A percentile compares a stretch with the other conserved stretches of the same genome.
phyloP scores from a whole-genome alignment of 2,329 filamentous ascomycete species.

The Pyrenochaeta sp. region DNA sequence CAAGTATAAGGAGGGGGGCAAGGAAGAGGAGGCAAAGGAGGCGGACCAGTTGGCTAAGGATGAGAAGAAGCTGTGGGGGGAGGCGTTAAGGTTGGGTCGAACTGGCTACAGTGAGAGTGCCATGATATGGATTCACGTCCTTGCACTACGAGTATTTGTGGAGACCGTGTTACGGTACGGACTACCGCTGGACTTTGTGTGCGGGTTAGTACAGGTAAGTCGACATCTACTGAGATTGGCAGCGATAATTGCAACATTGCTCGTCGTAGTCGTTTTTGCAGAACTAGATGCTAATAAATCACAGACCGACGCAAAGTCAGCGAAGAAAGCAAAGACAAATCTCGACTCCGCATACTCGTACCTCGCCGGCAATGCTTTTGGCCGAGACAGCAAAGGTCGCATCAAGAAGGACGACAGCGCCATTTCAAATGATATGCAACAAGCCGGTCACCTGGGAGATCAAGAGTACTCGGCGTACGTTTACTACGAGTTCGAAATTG shows the following conservation, averaged over 20 bases:
- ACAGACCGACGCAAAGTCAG: conserved; percentile 82
- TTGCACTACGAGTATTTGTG: conserved; percentile 92
- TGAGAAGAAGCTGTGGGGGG: conserved; percentile 91
- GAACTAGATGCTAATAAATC: conserved; percentile 4
- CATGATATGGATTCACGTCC: conserved; percentile 94
- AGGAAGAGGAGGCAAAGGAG: conserved; percentile 88
- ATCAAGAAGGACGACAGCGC: conserved; percentile 88
- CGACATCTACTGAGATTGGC: neutral
- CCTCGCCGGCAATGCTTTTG: conserved; percentile 92
- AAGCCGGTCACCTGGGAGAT: conserved; percentile 72
- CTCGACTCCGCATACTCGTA: conserved; percentile 89
- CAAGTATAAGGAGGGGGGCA: conserved; percentile 88
- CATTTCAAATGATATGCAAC: conserved; percentile 82
- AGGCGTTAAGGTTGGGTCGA: conserved; percentile 83
- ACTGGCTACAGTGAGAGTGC: conserved; percentile 97
- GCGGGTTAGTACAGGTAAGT: conserved; percentile 79
- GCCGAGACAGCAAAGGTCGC: conserved; percentile 90
- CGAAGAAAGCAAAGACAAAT: conserved; percentile 71
- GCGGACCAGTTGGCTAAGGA: conserved; percentile 82
- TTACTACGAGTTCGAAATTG: conserved; percentile 92
- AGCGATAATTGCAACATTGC: neutral
- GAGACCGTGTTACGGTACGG: conserved; percentile 98
- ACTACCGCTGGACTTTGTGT: conserved; percentile 87
- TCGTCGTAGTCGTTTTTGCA: neutral
- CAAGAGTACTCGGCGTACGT: conserved; percentile 96